These are phyloP conservation scores for Trifolium dubium DNA, from an alignment of 306 rosid genomes.

Conservation along the genomic window DNA sequence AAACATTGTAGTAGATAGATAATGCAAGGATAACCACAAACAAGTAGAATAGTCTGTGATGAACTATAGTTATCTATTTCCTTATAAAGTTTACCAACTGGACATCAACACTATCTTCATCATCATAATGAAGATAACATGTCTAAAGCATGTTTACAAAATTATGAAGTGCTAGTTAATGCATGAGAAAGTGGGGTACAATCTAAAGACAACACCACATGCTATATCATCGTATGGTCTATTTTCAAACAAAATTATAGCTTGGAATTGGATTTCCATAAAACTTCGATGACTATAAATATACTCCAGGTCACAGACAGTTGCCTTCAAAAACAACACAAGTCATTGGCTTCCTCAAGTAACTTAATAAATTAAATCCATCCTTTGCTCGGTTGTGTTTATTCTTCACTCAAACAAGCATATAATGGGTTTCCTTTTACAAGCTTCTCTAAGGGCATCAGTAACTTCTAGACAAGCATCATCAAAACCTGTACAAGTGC, in stretches of 20 bases:
- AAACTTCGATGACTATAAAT: background rate
- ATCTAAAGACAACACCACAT: background rate
- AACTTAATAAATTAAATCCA: background rate
- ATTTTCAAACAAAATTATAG: background rate
- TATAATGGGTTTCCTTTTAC: constrained; percentile 1
- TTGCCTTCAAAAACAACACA: background rate
- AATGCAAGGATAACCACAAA: background rate
- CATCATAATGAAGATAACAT: constrained; percentile 21
- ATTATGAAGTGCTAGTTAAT: constrained; percentile 17
- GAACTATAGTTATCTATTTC: background rate
- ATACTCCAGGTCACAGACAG: background rate
- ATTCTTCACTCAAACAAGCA: background rate
- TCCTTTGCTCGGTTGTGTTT: too few species aligned
- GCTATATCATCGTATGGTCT: background rate
- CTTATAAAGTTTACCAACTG: constrained; percentile 25
- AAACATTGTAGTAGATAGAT: background rate
- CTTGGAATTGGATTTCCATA: background rate
- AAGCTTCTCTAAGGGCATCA: background rate
- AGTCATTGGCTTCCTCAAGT: background rate
- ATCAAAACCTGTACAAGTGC: too few species aligned
- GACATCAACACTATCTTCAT: background rate
- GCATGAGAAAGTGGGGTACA: constrained; percentile 3
- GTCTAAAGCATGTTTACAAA: constrained; percentile 34
- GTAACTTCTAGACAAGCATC: background rate
- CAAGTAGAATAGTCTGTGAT: background rate